These are phyloP conservation scores for Solanum peruvianum DNA, from an alignment of 257 asterid genomes.

Conservation along the genomic window DNA sequence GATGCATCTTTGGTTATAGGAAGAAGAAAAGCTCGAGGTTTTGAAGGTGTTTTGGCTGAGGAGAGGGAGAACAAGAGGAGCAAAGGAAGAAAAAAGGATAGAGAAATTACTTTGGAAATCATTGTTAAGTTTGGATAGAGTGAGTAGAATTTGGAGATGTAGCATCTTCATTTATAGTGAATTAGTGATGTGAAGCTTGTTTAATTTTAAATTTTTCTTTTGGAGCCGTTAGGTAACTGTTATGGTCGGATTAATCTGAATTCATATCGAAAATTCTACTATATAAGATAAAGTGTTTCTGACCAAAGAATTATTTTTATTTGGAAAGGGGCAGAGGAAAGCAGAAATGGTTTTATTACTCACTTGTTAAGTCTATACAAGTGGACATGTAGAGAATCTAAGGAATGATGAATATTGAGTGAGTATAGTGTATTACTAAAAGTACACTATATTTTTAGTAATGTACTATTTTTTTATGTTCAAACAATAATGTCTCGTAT, in stretches of 20 bases:
- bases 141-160: background rate
- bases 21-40: slow-evolving; percentile 12
- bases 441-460: no score
- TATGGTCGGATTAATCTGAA: background rate
- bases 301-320: background rate
- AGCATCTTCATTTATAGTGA: background rate
- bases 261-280: no score
- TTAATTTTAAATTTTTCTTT: background rate
- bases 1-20: slow-evolving; percentile 11
- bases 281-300: background rate
- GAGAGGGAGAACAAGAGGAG: background rate
- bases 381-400: no score
- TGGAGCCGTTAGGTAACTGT: no score
- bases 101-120: background rate
- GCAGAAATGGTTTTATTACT: background rate
- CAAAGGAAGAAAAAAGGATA: background rate
- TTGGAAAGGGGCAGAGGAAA: background rate
- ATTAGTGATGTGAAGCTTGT: background rate
- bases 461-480: no score
- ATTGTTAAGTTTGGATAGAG: background rate
- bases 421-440: no score
- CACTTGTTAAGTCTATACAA: background rate
- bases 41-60: background rate
- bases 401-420: no score
- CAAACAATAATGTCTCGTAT: no score